Conservation (phyloP, 1,284 basidiomycete species). For the Ustilago trichophora region DNA sequence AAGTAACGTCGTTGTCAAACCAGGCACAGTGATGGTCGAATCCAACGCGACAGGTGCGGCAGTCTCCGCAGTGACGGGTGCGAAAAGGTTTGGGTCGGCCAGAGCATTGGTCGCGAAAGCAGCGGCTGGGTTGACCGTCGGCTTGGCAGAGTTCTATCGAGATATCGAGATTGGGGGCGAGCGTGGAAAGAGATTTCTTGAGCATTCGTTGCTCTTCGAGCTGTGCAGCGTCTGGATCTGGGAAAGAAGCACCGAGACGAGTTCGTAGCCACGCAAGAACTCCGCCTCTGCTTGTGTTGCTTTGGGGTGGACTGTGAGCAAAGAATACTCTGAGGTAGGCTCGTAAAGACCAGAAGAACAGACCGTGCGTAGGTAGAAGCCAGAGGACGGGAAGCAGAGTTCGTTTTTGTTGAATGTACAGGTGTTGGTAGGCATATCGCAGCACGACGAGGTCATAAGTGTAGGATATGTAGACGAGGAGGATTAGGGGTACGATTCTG, state of each 20-base stretch:
- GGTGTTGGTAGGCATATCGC: constrained; percentile 20
- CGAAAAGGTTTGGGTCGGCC: constrained; percentile 24
- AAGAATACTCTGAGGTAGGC: constrained; percentile 34
- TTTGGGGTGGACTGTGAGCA: constrained; percentile 1
- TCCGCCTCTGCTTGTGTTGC: background rate
- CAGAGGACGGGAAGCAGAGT: constrained; percentile 1
- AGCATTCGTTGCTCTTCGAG: background rate
- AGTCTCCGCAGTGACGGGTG: constrained; percentile 44
- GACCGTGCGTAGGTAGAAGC: constrained; percentile 20
- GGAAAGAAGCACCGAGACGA: constrained; percentile 6
- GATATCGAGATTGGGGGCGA: background rate
- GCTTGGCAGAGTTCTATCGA: constrained; percentile 9
- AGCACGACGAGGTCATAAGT: constrained; percentile 31
- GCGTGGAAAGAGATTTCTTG: background rate
- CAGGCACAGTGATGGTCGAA: constrained; percentile 53
- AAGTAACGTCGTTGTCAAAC: constrained; percentile 47
- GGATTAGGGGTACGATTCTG: constrained; percentile 39
- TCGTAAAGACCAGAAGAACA: constrained; percentile 27
- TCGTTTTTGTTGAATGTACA: constrained; percentile 7
- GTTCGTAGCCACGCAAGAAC: constrained; percentile 1
- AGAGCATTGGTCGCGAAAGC: constrained; percentile 26
- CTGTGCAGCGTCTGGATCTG: background rate
- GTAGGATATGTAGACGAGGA: constrained; percentile 32
- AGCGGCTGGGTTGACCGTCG: constrained; percentile 23
- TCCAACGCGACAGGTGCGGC: constrained; percentile 30